Base-by-base conservation (phyloP, 2,329 filamentous ascomycete species). In the Fusarium illudens region DNA sequence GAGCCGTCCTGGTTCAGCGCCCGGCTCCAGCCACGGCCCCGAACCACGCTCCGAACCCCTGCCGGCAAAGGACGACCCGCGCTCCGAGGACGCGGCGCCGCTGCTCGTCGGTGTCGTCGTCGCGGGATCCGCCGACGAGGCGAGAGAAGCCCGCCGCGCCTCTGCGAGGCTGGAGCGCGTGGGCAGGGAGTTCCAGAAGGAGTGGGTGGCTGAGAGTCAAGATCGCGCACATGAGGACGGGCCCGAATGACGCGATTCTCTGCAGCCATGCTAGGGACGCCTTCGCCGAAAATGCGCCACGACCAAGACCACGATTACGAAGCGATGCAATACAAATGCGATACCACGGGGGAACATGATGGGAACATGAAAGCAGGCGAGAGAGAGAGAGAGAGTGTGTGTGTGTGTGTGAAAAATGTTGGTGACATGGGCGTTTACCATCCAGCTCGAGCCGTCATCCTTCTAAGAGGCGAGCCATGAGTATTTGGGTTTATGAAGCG, bases 21-120 rank as follows among this genome's bases (percentile, higher is more conserved):
- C 60, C 3, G 67, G 64, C 11, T 70, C 67, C 36, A 68, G 49
- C 22, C 60, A 66, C n/a, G 67, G 46, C 9, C 30, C 33, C 48
- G 60, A 70, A 11, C 60, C 53, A 22, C 63, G 48, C 42, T 63
- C 67, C 59, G 67, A 69, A 46, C 52, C 57, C 10, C 30, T 42
- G 20, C 36, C 62, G n/a, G 48, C 46, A 44, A 58, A 65, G 20
- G 61, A 73, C 25, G 72, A 75, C 33, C 53, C 70, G 12, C 66
- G 60, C 49, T 69, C 71, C 9, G 76, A 77, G 19, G 76, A 81
- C 65, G 74, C 75, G 6, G 80, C 84, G 25, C 87, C 87, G 11
- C 78, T 86, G 74, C 80, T 90, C 12, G 78, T 89, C 27, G 81
- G 82, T 19, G 76, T 88, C 10, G 84, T 89, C 1, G 82, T 88